These are phyloP conservation scores for Hermanozyma aechmeae DNA, from an alignment of 805 yeast genomes.

Conservation along the genomic window DNA sequence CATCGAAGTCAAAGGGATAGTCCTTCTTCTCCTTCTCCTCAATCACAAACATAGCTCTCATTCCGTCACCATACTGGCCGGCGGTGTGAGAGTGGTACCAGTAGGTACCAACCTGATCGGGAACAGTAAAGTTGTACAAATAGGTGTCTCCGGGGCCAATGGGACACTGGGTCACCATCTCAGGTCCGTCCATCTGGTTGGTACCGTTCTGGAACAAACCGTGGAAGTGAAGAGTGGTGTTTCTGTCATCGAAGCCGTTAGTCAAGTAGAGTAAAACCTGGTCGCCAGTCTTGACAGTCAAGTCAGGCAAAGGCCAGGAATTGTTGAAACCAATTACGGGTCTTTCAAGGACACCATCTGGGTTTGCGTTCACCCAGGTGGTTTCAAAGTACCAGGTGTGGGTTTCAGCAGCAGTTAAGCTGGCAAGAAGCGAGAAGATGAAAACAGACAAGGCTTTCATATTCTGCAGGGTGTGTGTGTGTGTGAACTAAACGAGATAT, in stretches of 20 bases:
- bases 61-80: slow-evolving; percentile 92
- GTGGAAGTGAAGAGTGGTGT: slow-evolving; percentile 86
- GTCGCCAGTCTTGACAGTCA: slow-evolving; percentile 74
- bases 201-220: slow-evolving; percentile 81
- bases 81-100: slow-evolving; percentile 96
- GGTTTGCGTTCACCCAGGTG: slow-evolving; percentile 58
- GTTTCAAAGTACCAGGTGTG: slow-evolving; percentile 60
- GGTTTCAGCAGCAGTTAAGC: slow-evolving; percentile 31
- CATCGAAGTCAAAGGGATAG: slow-evolving; percentile 70
- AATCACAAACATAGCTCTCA: slow-evolving; percentile 72
- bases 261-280: slow-evolving; percentile 60
- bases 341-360: slow-evolving; percentile 53
- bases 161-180: slow-evolving; percentile 83
- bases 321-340: slow-evolving; percentile 60
- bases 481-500: background rate
- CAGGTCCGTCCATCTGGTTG: slow-evolving; percentile 84
- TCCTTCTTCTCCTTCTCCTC: slow-evolving; percentile 41
- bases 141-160: slow-evolving; percentile 69
- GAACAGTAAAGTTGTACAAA: slow-evolving; percentile 82
- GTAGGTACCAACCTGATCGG: slow-evolving; percentile 76
- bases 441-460: slow-evolving; percentile 11
- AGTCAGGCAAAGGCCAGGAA: slow-evolving; percentile 81
- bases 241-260: slow-evolving; percentile 61
- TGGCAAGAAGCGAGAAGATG: slow-evolving; percentile 10
- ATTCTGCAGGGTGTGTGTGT: slow-evolving; percentile 1